Evolutionary conservation across 345 rosid genomes (phyloP), one percentile per base, ranked within the genome.

Genomic region (Gynandropsis gynandra): DNA sequence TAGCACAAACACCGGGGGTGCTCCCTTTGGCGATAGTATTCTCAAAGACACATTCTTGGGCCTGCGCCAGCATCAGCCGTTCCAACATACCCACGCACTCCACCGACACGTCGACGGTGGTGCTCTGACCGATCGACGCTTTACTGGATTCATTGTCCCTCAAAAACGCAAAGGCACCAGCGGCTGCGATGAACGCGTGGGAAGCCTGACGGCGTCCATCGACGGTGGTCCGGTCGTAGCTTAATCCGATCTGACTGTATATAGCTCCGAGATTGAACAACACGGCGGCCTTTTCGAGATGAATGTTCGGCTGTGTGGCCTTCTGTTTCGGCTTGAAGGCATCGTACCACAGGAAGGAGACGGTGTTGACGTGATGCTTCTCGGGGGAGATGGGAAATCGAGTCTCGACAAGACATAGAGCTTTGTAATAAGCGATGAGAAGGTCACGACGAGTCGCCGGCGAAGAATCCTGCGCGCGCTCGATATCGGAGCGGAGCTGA

Each of bases 11-110:
- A 15, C 97, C 98, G 16, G 98, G 89, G 7, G 95, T 82, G 54
- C 90, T 92, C 60, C 96, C 98, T 72, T 92, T 92, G 36, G 97
- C 89, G 49, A 92, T 92, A 8, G 95, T 75, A 37, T 87, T 92
- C 72, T 92, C 98, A 42, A 92, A 92, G 11, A 92, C 98, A 54
- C 97, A 85, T 68, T 92, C 98, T 62, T 92, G 98, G 27, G 95
- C 98, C 61, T 92, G 95, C 6, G 98, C 98, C 29, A 87, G 63
- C 95, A 92, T 92, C 71, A 92, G 52, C 64, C 95, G 64, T 69
- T 92, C 98, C 68, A 92, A 59, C 98, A 92, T 92, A 34, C 90
- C 93, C 1, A 69, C 86, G 20, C 98, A 92, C 74, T 87, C 97
- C 52, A 81, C 78, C 38, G 94, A 77, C 52, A 92, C 50, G 56